Base-by-base conservation (phyloP, 139 green algal species). In the Micromonas pusilla region DNA sequence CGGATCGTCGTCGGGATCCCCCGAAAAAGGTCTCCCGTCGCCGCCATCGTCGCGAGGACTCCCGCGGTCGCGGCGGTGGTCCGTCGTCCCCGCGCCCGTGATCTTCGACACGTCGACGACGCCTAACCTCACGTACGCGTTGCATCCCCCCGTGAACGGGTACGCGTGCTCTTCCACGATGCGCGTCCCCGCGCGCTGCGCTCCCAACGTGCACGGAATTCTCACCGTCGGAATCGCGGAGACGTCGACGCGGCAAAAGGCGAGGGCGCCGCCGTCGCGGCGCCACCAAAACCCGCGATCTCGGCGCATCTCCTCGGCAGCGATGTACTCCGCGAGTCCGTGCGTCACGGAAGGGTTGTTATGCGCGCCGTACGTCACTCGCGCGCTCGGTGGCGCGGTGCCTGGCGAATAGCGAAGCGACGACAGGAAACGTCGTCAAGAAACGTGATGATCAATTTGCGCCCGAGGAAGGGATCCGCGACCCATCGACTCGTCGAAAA, bases 291-390 rank as follows among this genome's bases (percentile, higher is more conserved):
- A 85, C 33, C 83, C 83, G 25, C 20, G 77, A 20, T 66, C 52
- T 6, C 83, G 66, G 57, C 86, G 62, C 83, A 87, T 87, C 79
- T 87, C 83, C 73, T 87, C 83, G 72, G 86, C 80, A 31, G 83
- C 83, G 37, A 87, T 83, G 72, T 82, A 87, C 33, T 87, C 83
- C 36, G 83, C 83, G 36, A 87, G 36, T 16, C 81, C 83, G 39
- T 86, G 78, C 34, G 73, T 85, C 30, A 20, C 19, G 13, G 63
- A 6, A 20, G 6, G 9, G 28, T 20, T 6, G 28, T 16, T 16
- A 16, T 70, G 9, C 63, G 63, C 45, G 45, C 45, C 45, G 45
- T 23, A 57, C 36, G 36, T 77, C 5, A 34, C 33, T 34, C n/a
- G 23, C 38, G 20, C 19, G 34, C 23, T 63, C n/a, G 71, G 26